phyloP scores from a whole-genome alignment of 805 yeast species.

The Metschnikowia henanensis region DNA sequence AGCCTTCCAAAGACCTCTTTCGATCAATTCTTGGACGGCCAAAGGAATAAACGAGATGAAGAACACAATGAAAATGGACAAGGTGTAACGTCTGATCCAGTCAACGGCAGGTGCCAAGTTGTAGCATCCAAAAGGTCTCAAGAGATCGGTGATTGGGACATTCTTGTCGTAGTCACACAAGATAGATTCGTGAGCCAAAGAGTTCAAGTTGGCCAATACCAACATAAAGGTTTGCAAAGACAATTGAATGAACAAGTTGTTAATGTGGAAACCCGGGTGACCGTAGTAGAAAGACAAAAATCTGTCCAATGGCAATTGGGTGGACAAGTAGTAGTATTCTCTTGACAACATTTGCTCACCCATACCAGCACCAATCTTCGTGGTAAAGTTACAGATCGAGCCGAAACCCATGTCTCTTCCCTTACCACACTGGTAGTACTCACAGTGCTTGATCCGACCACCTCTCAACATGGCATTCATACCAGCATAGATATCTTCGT shows the following conservation, averaged over 20 bases:
- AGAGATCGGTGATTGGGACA: conserved; percentile 59
- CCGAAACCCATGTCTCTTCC: conserved; percentile 86
- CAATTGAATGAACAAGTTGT: conserved; percentile 70
- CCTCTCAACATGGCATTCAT: conserved; percentile 78
- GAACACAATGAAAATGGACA: conserved; percentile 74
- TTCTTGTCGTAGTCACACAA: conserved; percentile 61
- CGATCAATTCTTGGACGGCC: conserved; percentile 74
- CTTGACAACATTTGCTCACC: conserved; percentile 85
- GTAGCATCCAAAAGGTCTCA: conserved; percentile 68
- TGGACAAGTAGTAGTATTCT: conserved; percentile 76
- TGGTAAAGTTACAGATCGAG: conserved; percentile 76
- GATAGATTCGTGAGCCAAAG: conserved; percentile 59
- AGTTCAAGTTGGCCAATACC: conserved; percentile 60
- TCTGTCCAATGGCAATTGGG: conserved; percentile 75
- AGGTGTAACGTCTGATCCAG: conserved; percentile 73
- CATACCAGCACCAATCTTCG: conserved; percentile 90
- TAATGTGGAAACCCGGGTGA: conserved; percentile 84
- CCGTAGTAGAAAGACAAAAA: conserved; percentile 81
- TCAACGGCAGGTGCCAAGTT: conserved; percentile 68
- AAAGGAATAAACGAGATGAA: conserved; percentile 73
- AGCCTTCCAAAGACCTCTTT: conserved; percentile 74
- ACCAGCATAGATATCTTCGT: conserved; percentile 87
- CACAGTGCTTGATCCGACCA: conserved; percentile 83
- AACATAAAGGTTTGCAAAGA: conserved; percentile 58
- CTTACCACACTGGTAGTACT: conserved; percentile 83